Evolutionary conservation across 768 basidiomycete genomes (phyloP).

Genomic region (Hygrocybe punicea): DNA sequence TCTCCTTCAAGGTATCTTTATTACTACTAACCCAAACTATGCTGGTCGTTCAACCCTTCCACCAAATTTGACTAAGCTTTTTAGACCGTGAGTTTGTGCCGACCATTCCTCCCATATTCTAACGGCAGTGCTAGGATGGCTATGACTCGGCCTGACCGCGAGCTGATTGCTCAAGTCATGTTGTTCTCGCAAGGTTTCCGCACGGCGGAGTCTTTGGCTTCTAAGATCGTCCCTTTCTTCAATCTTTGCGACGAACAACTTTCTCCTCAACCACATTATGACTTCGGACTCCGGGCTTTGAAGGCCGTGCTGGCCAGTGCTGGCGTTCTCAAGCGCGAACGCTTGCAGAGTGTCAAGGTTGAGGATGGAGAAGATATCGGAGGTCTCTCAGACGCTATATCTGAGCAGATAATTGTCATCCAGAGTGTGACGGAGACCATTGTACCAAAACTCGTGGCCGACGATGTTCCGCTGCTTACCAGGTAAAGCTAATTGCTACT

Average conservation of each 20-base stretch:
- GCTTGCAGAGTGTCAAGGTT: conserved; percentile 53
- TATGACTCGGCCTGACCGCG: conserved; percentile 97
- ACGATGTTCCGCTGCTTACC: conserved; percentile 91
- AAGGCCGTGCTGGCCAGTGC: conserved; percentile 96
- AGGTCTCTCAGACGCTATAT: conserved; percentile 64
- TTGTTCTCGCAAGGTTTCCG: conserved; percentile 99
- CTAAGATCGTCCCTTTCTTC: conserved; percentile 99
- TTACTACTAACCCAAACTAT: conserved; percentile 98
- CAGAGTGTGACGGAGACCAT: conserved; percentile 99
- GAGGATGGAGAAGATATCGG: conserved; percentile 42
- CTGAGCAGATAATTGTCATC: conserved; percentile 95
- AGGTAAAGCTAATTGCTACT: conserved; percentile 50
- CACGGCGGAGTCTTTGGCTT: conserved; percentile 94
- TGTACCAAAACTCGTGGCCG: conserved; percentile 95
- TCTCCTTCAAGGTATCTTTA: conserved; percentile 74
- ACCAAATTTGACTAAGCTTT: conserved; percentile 86
- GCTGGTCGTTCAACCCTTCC: conserved; percentile 92
- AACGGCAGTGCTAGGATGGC: conserved; percentile 68
- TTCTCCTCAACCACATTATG: conserved; percentile 96
- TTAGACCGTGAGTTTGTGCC: conserved; percentile 71
- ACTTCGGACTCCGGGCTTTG: conserved; percentile 95
- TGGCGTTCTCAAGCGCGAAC: conserved; percentile 94
- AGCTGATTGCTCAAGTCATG: conserved; percentile 99
- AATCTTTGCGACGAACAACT: conserved; percentile 97
- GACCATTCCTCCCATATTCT: background rate